Percentiles rank a stretch among this genome's conserved stretches.
phyloP scores from a whole-genome alignment of 768 basidiomycete genomes.

The Lactarius quietus region DNA sequence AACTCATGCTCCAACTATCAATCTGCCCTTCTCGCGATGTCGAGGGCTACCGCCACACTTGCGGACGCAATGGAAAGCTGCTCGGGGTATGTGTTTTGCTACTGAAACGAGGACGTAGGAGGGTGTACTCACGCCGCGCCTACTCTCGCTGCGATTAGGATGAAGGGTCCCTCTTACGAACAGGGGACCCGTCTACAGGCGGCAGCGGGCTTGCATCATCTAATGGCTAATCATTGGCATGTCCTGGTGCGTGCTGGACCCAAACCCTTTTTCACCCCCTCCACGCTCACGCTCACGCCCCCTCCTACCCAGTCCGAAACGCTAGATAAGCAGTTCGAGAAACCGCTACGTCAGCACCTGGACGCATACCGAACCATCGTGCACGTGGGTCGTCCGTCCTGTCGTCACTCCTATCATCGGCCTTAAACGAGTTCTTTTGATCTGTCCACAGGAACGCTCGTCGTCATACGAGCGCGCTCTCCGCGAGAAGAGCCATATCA shows the following conservation, averaged over 20 bases:
- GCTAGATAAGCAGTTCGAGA: slow-evolving; percentile 84
- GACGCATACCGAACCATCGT: slow-evolving; percentile 75
- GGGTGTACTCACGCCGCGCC: background rate
- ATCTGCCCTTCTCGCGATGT: slow-evolving; percentile 73
- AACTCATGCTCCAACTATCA: slow-evolving; percentile 75
- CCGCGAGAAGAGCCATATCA: slow-evolving; percentile 78
- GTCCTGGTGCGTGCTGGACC: slow-evolving; percentile 58
- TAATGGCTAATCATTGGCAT: slow-evolving; percentile 91
- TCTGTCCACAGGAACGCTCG: slow-evolving; percentile 70
- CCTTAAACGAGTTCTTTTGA: background rate
- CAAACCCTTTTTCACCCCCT: background rate
- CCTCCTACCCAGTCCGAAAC: slow-evolving; percentile 61
- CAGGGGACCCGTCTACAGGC: slow-evolving; percentile 80
- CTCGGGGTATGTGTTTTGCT: slow-evolving; percentile 56
- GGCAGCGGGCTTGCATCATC: slow-evolving; percentile 83
- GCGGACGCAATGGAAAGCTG: slow-evolving; percentile 85
- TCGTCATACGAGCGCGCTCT: slow-evolving; percentile 77
- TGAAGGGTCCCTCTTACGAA: slow-evolving; percentile 80
- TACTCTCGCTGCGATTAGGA: slow-evolving; percentile 35
- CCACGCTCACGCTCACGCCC: background rate
- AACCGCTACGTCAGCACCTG: slow-evolving; percentile 80
- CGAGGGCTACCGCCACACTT: slow-evolving; percentile 77
- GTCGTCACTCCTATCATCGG: slow-evolving; percentile 3
- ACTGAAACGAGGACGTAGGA: background rate
- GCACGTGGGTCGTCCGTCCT: slow-evolving; percentile 43